A percentile compares a stretch with the other conserved stretches of the same genome.
phyloP scores from a whole-genome alignment of 208 protist genomes.

The Porcisia deanei region DNA sequence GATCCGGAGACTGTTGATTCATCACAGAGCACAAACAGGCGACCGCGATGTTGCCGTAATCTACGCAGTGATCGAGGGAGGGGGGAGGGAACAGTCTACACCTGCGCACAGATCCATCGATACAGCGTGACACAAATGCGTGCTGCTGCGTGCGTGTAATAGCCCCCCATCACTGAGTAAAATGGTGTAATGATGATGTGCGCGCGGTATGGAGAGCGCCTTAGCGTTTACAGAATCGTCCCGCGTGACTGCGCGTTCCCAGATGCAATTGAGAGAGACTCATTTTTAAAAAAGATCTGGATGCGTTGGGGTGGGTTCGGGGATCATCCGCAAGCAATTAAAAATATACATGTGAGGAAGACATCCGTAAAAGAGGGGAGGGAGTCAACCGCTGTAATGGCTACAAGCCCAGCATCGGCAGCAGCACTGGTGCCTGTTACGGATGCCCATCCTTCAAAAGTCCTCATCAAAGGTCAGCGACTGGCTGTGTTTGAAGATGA shows the following conservation, averaged over 20 bases:
- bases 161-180: neutral
- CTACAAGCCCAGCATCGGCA: neutral
- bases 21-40: neutral
- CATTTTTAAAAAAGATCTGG: neutral
- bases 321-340: neutral
- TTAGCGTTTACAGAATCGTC: neutral
- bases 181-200: neutral
- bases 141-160: neutral
- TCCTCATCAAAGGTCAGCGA: slow-evolving; percentile 77
- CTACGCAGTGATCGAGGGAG: neutral
- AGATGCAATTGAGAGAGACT: neutral
- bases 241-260: neutral
- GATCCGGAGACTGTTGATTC: neutral
- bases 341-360: neutral
- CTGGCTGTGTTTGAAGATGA: slow-evolving; percentile 68
- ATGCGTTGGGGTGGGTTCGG: neutral
- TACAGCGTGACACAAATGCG: neutral
- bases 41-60: neutral
- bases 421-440: neutral
- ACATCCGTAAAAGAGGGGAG: neutral
- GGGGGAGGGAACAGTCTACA: neutral
- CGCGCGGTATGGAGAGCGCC: neutral
- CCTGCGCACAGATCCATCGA: neutral
- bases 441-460: slow-evolving; percentile 41
- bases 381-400: neutral